Evolutionary conservation across 2,329 filamentous ascomycete species (phyloP), one percentile per base, ranked within the genome.

Genomic region (Monosporascus sp.): DNA sequence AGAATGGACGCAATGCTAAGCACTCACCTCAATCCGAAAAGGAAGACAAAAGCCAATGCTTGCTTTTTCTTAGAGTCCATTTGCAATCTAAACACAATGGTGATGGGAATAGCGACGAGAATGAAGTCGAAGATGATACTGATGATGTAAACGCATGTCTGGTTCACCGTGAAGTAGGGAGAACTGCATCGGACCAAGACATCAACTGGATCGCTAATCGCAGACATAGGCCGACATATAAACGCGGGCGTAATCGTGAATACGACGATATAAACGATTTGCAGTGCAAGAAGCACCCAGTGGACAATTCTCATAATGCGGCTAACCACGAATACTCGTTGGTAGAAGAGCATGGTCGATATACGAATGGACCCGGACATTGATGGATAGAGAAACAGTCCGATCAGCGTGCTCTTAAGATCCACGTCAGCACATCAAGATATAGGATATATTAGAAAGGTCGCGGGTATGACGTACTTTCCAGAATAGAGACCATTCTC

Each of bases 81-180:
- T 16, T 66, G 56, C 11, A 67, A 50, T 43, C 54, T 55, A 38
- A 40, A 54, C 7, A 66, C 54, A 1, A 57, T 52, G 37, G 55
- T 58, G 31, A 66, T 40, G 6, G 64, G 65, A 14, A 67, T 49
- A 7, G 64, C 14, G 7, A 66, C 52, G 3, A 67, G 49, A 8
- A 66, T 52, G 14, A 55, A 31, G 37, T 67, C 65, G 34, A 65
- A 65, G 3, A 50, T 54, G 48, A 67, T 46, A 41, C 64, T 66
- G 7, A 55, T 55, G 27, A 57, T 61, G 50, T 61, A 67, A 6
- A 66, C 49, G 6, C 55, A 52, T 20, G 61, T 56, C 14, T 55
- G 50, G 3, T 34, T 48, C 8, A 56, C 54, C 41, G 54, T 57
- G 40, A 61, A 66, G 46, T 61, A 65, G 34, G 47, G 51, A 45